Base-by-base conservation (phyloP, 345 rosid genomes). In the Gossypium thurberi region DNA sequence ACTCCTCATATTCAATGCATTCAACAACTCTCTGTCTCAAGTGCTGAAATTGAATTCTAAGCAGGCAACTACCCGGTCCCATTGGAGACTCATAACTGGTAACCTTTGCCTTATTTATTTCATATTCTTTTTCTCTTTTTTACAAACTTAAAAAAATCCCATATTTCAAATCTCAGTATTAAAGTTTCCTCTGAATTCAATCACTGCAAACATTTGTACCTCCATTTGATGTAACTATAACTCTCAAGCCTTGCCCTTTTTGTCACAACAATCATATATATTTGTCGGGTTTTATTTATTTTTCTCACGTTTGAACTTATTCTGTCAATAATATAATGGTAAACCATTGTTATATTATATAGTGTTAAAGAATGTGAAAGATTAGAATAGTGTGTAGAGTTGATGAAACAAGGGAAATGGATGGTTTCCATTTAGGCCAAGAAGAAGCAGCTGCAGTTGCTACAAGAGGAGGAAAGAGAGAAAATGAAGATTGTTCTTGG, bases 1-100 rank as follows among this genome's bases (percentile, higher is more conserved):
- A 85, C 81, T 85, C 46, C 20, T 65, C 21, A 7, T 79, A 89
- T 78, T 91, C 78, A 93, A 88, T 89, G 91, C 88, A 77, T 73
- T 74, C 83, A 89, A 82, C 92, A 61, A 91, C 92, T 75, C 78
- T 33, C 40, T 33, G 40, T 33, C 40, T 23, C 17, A 78, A 84
- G 80, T 66, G 72, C 80, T 28, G 59, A 21, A 65, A 84, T 85
- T 90, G 58, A 91, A 87, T 93, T 77, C 78, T 77, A 71, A 73
- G 63, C 77, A 77, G 76, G 10, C 12, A 51, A 50, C 53, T 65
- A 69, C 72, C 75, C 74, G 94, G 89, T 83, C 89, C 96, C 88
- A 77, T 78, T 81, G 77, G 42, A 69, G 25, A 78, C 42, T 46
- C 13, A 9, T 2, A 46, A 46, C 50, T 11, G 17, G 28, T 20